A percentile compares a stretch with the other conserved stretches of the same genome.
phyloP scores from a whole-genome alignment of 1,139 yeast species.

The Nakaseomyces kungkrabaensis region DNA sequence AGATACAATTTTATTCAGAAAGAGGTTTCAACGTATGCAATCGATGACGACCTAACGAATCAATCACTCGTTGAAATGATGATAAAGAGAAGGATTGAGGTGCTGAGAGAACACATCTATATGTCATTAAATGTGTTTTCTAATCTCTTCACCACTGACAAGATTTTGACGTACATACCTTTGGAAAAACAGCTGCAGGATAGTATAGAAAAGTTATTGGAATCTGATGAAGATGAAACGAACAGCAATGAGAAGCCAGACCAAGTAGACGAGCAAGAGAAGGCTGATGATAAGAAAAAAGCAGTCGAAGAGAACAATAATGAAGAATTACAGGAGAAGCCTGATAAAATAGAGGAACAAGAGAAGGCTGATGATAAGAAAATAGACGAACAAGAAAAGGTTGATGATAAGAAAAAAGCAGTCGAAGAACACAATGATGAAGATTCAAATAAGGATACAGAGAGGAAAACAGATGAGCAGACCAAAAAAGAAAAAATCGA shows the following conservation, averaged over 20 bases:
- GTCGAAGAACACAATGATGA: not conserved
- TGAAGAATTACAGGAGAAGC: too few relatives aligned
- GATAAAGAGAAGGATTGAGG: slow-evolving; percentile 69
- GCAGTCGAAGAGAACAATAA: not conserved
- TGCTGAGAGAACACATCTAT: slow-evolving; percentile 53
- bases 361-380: not conserved
- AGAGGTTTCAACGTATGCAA: slow-evolving; percentile 42
- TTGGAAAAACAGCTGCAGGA: slow-evolving; percentile 5
- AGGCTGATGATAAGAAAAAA: slow-evolving; percentile 1
- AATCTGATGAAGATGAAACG: not conserved
- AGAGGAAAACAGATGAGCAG: not conserved
- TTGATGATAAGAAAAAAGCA: not conserved
- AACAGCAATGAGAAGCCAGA: not conserved
- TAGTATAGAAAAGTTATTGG: not conserved
- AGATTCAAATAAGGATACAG: not conserved
- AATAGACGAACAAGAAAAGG: not conserved
- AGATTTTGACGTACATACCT: slow-evolving; percentile 12
- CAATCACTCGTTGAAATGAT: slow-evolving; percentile 46
- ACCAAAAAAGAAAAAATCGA: not conserved
- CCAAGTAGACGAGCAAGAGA: not conserved
- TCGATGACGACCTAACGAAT: slow-evolving; percentile 36
- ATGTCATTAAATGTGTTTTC: slow-evolving; percentile 22
- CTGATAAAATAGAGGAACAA: too few relatives aligned
- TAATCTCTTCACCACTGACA: slow-evolving; percentile 12
- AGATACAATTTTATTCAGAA: slow-evolving; percentile 49